Evolutionary conservation across 106 monocot species (phyloP).

Genomic region (Posidonia australis): DNA sequence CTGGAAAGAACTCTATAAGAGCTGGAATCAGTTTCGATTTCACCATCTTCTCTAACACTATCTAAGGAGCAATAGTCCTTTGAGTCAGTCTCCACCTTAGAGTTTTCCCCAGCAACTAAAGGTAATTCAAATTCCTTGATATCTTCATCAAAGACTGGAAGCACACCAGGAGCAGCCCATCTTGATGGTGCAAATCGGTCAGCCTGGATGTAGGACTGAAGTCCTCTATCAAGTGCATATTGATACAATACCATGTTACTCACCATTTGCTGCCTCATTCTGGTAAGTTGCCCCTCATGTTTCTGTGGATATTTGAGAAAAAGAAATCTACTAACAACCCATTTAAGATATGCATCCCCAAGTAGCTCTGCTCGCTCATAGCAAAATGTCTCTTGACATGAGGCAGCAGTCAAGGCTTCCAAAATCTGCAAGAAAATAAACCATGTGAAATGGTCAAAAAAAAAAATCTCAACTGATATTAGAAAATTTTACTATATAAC

Average conservation of each 20-base stretch:
- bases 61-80: constrained; percentile 37
- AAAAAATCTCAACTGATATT: not conserved
- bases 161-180: constrained; percentile 96
- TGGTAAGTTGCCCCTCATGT: constrained; percentile 94
- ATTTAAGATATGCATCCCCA: constrained; percentile 96
- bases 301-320: constrained; percentile 96
- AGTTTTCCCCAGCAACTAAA: constrained; percentile 31
- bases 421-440: constrained; percentile 48
- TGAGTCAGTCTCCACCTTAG: constrained; percentile 5
- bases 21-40: constrained; percentile 74
- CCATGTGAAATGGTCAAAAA: not conserved
- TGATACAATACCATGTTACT: constrained; percentile 93
- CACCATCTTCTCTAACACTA: constrained; percentile 69
- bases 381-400: constrained; percentile 93
- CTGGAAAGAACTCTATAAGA: constrained; percentile 88
- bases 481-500: not conserved
- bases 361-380: constrained; percentile 97
- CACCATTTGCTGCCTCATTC: constrained; percentile 99
- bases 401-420: constrained; percentile 98
- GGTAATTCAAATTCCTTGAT: constrained; percentile 41
- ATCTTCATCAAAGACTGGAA: constrained; percentile 96
- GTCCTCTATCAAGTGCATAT: constrained; percentile 71
- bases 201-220: constrained; percentile 95
- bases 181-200: constrained; percentile 89
- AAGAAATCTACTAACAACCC: constrained; percentile 98